phyloP scores from a whole-genome alignment of 1,139 yeast species.

The Yamadazyma atlantica region DNA sequence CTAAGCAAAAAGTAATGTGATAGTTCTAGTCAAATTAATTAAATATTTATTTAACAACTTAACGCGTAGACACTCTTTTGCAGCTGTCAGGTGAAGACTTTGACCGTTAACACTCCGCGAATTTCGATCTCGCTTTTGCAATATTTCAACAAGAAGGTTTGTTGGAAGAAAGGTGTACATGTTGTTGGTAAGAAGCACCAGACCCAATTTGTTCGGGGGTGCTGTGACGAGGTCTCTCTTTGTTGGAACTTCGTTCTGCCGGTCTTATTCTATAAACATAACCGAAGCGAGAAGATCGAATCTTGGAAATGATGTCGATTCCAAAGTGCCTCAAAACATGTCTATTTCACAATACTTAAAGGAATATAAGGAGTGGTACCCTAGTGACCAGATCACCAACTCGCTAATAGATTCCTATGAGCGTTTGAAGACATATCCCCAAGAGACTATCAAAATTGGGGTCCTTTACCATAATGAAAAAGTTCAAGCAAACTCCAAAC shows the following conservation, averaged over 20 bases:
- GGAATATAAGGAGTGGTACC: constrained; percentile 23
- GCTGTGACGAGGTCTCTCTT: not conserved
- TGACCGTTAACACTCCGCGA: too few relatives aligned
- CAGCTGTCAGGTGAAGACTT: too few relatives aligned
- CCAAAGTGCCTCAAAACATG: not conserved
- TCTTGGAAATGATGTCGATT: not conserved
- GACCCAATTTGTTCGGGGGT: too few relatives aligned
- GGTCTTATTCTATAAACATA: not conserved
- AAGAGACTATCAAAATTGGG: constrained; percentile 27
- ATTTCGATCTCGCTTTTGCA: too few relatives aligned
- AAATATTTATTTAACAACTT: too few relatives aligned
- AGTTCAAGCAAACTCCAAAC: constrained; percentile 21
- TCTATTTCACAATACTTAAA: constrained; percentile 12
- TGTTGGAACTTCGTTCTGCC: not conserved
- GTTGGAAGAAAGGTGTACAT: too few relatives aligned
- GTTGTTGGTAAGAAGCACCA: too few relatives aligned
- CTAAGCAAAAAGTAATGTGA: too few relatives aligned
- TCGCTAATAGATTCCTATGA: constrained; percentile 19
- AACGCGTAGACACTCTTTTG: too few relatives aligned
- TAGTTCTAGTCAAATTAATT: too few relatives aligned
- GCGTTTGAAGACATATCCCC: constrained; percentile 13
- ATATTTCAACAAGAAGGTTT: too few relatives aligned
- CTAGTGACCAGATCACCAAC: constrained; percentile 25
- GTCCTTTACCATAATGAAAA: constrained; percentile 26
- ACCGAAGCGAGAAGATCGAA: not conserved